Evolutionary conservation across 75 land plant species (phyloP).

Genomic region (Picea glauca): DNA sequence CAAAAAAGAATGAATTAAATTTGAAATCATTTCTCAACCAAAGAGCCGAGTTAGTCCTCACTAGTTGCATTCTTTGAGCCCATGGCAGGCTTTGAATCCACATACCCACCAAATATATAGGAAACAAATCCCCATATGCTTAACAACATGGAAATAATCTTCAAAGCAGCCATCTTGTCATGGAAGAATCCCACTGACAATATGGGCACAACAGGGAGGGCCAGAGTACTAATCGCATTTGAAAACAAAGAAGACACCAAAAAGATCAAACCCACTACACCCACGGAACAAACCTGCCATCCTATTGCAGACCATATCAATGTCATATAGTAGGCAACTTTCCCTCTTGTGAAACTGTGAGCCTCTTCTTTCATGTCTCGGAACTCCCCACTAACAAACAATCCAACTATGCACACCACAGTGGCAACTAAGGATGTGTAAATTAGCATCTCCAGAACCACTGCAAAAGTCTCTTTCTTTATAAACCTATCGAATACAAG

Average conservation of each 20-base stretch:
- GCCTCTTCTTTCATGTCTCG: slow-evolving; percentile 28
- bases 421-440: slow-evolving; percentile 37
- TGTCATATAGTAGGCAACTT: slow-evolving; percentile 41
- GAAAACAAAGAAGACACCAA: slow-evolving; percentile 55
- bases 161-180: slow-evolving; percentile 48
- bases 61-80: background rate
- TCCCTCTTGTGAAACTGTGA: slow-evolving; percentile 26
- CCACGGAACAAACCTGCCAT: slow-evolving; percentile 50
- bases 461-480: slow-evolving; percentile 20
- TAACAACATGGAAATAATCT: slow-evolving; percentile 54
- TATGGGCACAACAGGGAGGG: slow-evolving; percentile 53
- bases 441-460: slow-evolving; percentile 42
- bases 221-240: slow-evolving; percentile 38
- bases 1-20: background rate
- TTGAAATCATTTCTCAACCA: background rate
- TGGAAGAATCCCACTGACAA: slow-evolving; percentile 55
- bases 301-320: slow-evolving; percentile 52
- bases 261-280: slow-evolving; percentile 45
- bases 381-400: slow-evolving; percentile 51
- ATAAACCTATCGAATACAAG: slow-evolving; percentile 40
- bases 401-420: slow-evolving; percentile 34
- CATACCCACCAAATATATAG: slow-evolving; percentile 42
- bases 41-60: background rate
- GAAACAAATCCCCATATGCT: slow-evolving; percentile 62
- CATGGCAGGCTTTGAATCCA: slow-evolving; percentile 4